Conservation (phyloP, 495 filamentous ascomycete species). For the Pseudoneurospora amorphoporcata region DNA sequence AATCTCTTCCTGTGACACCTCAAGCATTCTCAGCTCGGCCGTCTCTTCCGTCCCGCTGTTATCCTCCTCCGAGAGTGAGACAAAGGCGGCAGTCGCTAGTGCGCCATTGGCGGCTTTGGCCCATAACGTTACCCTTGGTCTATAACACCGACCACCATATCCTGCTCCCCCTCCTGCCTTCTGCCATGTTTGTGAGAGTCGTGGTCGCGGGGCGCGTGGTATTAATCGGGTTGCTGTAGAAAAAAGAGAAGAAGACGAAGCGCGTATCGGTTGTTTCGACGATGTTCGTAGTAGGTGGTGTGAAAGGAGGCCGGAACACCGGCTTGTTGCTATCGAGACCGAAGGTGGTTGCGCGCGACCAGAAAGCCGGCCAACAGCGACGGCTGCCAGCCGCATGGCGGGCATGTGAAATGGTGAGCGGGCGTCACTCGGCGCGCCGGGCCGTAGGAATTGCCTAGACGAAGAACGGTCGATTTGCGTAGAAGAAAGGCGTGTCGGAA, state of each 20-base stretch:
- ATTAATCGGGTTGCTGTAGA: not conserved
- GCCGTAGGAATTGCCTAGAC: not conserved
- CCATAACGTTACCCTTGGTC: constrained; percentile 9
- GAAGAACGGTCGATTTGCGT: not conserved
- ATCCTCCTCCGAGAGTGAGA: constrained; percentile 58
- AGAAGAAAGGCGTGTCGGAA: not conserved
- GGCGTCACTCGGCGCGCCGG: not conserved
- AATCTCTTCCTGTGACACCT: constrained; percentile 67
- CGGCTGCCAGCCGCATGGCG: constrained; percentile 20
- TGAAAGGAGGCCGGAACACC: not conserved
- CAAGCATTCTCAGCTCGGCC: constrained; percentile 74
- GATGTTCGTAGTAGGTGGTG: not conserved
- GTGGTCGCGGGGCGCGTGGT: not conserved
- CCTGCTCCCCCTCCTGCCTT: not conserved
- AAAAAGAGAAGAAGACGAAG: not conserved
- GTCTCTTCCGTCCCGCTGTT: constrained; percentile 53
- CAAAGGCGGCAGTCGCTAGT: constrained; percentile 49
- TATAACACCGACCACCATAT: not conserved
- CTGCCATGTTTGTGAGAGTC: not conserved
- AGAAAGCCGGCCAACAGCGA: constrained; percentile 19
- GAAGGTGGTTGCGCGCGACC: constrained; percentile 9
- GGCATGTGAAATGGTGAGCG: not conserved
- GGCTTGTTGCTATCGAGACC: not conserved
- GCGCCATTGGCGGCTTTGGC: constrained; percentile 36
- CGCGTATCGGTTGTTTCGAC: not conserved